phyloP scores from a whole-genome alignment of 495 filamentous ascomycete genomes.

The Podospora tetraspora region DNA sequence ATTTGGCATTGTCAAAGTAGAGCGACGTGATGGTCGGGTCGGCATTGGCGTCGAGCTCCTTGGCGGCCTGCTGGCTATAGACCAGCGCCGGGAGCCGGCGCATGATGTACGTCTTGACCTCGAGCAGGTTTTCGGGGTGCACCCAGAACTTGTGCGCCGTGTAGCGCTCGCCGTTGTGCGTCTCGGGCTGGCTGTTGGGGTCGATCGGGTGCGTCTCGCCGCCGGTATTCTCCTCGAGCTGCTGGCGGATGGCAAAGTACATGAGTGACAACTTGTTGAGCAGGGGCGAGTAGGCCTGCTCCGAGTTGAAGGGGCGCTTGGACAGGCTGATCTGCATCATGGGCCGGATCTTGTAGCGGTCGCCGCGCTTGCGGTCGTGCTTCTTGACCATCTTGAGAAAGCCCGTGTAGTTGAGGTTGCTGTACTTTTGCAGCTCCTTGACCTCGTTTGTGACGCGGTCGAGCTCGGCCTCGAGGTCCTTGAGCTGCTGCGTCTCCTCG shows the following conservation, averaged over 20 bases:
- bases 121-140: constrained; percentile 86
- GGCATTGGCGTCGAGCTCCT: constrained; percentile 64
- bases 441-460: constrained; percentile 85
- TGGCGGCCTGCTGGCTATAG: constrained; percentile 81
- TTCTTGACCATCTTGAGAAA: constrained; percentile 98
- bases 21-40: constrained; percentile 92
- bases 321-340: constrained; percentile 84
- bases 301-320: constrained; percentile 86
- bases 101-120: constrained; percentile 91
- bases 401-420: constrained; percentile 92
- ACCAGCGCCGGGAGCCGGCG: constrained; percentile 84
- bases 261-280: constrained; percentile 87
- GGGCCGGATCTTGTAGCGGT: constrained; percentile 76
- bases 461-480: constrained; percentile 69
- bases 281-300: constrained; percentile 80
- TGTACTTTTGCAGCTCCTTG: constrained; percentile 90
- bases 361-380: constrained; percentile 83
- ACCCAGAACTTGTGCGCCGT: constrained; percentile 98
- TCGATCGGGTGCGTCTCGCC: constrained; percentile 29
- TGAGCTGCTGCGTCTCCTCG: constrained; percentile 51
- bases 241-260: constrained; percentile 89
- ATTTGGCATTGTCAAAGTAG: constrained; percentile 87
- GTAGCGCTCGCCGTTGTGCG: constrained; percentile 60
- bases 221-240: constrained; percentile 50
- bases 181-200: constrained; percentile 36